Evolutionary conservation across 1,284 basidiomycete species (phyloP), one percentile per base, ranked within the genome.

Genomic region (Earliella scabrosa): DNA sequence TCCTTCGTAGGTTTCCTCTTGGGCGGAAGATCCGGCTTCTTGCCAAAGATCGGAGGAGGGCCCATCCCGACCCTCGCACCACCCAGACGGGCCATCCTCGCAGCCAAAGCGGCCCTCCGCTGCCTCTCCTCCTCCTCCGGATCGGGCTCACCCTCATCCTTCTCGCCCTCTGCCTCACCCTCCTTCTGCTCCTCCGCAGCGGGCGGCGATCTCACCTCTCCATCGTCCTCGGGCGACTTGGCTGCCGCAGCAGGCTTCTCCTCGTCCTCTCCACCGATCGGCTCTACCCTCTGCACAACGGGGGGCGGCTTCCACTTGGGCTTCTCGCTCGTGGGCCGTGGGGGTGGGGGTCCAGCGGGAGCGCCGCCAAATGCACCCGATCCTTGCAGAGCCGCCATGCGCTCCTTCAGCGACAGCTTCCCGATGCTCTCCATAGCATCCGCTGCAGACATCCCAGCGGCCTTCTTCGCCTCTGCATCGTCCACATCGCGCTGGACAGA

Each of bases 301-400:
- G 84, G 85, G 2, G 87, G 86, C 0, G 86, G 85, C 69, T 91
- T 89, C 92, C 93, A 95, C 71, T 88, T 93, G 0, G 90, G 89
- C 66, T 86, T 90, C 62, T 89, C 88, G 21, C 77, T 68, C 7
- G 74, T 73, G 14, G 90, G 88, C 47, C 86, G 83, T 1, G 88
- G 82, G 9, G 85, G 80, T 3, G 81, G 68, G 46, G 77, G 75
- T 3, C 80, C 74, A 27, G 69, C 56, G 4, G 65, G 62, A n/a
- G 68, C 75, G 0, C 75, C 81, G 20, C 39, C 90, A 68, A 95
- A 95, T 10, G 80, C 90, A 20, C 88, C 88, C 45, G 78, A 82
- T 5, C 90, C 91, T 68, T 93, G 88, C 32, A 97, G 76, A 2
- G 93, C 92, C 24, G 93, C 93, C 93, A 97, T 97, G 40, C 95